Evolutionary conservation across 106 monocot genomes (phyloP).

Genomic region (Platanthera zijinensis): DNA sequence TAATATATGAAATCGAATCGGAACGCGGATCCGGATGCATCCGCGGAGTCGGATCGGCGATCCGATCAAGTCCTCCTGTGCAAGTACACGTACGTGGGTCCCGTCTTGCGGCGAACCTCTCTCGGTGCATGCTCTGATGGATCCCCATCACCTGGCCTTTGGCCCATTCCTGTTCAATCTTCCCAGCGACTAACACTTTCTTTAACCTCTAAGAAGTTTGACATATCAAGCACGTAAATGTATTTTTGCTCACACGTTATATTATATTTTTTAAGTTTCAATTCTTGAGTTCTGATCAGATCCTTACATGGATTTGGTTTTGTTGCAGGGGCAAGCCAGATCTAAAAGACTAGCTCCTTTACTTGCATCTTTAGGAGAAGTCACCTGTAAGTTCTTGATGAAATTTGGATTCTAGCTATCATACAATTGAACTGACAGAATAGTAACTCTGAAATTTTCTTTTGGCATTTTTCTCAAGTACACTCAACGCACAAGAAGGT

Average conservation of each 20-base stretch:
- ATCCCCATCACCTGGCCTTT: too few relatives aligned
- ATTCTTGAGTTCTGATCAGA: background rate
- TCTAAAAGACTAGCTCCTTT: slow-evolving; percentile 44
- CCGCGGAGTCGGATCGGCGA: too few relatives aligned
- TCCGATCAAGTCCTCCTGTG: too few relatives aligned
- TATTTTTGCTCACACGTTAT: background rate
- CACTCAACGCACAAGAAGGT: slow-evolving; percentile 46
- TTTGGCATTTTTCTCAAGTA: slow-evolving; percentile 32
- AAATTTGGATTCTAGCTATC: background rate
- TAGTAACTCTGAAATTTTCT: background rate
- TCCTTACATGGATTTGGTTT: background rate
- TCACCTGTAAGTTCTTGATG: slow-evolving; percentile 39
- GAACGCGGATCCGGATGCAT: too few relatives aligned
- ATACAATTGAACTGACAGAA: background rate
- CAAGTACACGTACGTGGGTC: too few relatives aligned
- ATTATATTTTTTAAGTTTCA: slow-evolving; percentile 1
- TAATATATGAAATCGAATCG: too few relatives aligned
- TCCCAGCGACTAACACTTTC: too few relatives aligned
- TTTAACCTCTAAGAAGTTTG: too few relatives aligned
- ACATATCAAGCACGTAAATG: too few relatives aligned
- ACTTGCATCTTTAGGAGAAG: slow-evolving; percentile 49
- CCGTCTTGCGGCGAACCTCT: too few relatives aligned
- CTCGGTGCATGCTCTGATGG: too few relatives aligned
- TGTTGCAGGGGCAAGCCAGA: slow-evolving; percentile 42
- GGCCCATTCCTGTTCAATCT: too few relatives aligned